phyloP scores from a whole-genome alignment of 2,329 filamentous ascomycete species.

The Zymoseptoria crescenta region DNA sequence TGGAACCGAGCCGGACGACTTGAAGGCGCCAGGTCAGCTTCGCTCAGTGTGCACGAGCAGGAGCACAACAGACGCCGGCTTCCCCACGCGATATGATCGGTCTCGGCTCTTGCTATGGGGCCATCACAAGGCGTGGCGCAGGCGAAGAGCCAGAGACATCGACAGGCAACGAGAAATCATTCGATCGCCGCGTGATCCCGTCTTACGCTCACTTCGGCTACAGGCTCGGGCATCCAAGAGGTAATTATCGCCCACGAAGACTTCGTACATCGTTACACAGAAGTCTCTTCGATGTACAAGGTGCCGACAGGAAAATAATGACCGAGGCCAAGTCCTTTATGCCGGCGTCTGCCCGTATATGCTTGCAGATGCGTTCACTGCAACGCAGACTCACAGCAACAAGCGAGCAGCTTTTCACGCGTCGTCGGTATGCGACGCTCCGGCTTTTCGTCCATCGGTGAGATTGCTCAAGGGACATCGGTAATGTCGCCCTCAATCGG shows the following conservation, averaged over 20 bases:
- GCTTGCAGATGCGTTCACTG: background rate
- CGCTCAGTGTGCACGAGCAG: background rate
- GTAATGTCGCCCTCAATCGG: background rate
- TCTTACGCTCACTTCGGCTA: background rate
- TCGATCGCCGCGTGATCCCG: background rate
- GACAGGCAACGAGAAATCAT: background rate
- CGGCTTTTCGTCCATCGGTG: background rate
- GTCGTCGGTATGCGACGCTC: background rate
- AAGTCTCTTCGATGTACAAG: background rate
- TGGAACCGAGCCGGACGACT: background rate
- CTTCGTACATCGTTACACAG: background rate
- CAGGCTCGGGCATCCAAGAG: no score
- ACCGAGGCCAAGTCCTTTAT: background rate
- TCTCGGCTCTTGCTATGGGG: background rate
- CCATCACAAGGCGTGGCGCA: background rate
- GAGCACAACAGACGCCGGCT: background rate
- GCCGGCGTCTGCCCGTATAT: background rate
- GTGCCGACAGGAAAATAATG: background rate
- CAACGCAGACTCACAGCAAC: background rate
- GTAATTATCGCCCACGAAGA: no score
- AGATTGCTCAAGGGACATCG: background rate
- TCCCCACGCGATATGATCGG: background rate
- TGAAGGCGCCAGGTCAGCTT: background rate
- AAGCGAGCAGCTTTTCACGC: background rate
- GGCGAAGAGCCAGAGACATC: background rate